Evolutionary conservation across 345 rosid genomes (phyloP).

Genomic region (Boechera retrofracta): DNA sequence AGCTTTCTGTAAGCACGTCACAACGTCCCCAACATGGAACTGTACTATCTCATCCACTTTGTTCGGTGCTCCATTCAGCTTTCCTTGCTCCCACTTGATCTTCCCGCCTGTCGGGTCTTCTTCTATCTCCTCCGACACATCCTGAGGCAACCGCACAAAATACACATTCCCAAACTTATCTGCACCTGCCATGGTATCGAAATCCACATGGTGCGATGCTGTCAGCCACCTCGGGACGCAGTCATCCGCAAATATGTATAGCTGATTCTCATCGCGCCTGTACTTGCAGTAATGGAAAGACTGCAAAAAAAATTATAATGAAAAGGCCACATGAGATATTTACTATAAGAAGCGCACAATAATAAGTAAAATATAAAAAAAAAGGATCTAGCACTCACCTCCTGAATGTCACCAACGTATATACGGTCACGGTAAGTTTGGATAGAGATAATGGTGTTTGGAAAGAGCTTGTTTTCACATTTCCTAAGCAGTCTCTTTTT

Average conservation of each 20-base stretch:
- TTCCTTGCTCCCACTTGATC: constrained; percentile 99
- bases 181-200: constrained; percentile 95
- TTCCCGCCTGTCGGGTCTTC: constrained; percentile 97
- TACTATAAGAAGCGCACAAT: neutral
- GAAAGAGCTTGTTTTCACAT: constrained; percentile 96
- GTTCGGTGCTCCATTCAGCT: constrained; percentile 93
- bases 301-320: constrained; percentile 51
- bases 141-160: constrained; percentile 87
- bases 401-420: constrained; percentile 89
- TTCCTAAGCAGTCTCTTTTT: constrained; percentile 88
- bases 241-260: constrained; percentile 93
- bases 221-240: constrained; percentile 95
- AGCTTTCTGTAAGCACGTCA: constrained; percentile 84
- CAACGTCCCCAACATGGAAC: constrained; percentile 90
- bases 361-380: neutral
- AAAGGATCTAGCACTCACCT: constrained; percentile 54
- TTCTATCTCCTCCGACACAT: constrained; percentile 93
- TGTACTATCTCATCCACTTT: constrained; percentile 95
- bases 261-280: constrained; percentile 94
- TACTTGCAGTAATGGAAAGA: constrained; percentile 99
- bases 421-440: constrained; percentile 94
- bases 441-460: constrained; percentile 75
- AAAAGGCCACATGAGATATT: neutral
- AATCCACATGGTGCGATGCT: constrained; percentile 83
- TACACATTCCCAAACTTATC: constrained; percentile 93